Evolutionary conservation across 2,329 filamentous ascomycete species (phyloP).

Genomic region (Colletotrichum lini): DNA sequence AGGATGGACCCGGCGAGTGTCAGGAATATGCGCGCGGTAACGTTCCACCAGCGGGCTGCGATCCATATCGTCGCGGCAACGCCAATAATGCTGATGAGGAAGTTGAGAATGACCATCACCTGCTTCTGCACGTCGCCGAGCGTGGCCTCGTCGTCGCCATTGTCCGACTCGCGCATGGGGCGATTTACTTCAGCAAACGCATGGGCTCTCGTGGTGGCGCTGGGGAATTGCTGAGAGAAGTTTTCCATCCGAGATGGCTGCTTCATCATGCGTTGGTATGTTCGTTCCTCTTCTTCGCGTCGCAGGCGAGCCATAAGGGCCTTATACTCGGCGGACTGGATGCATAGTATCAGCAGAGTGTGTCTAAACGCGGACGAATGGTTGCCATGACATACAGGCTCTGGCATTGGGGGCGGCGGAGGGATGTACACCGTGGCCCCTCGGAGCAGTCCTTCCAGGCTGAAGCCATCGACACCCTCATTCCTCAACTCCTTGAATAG

Average conservation of each 20-base stretch:
- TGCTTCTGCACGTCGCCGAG: slow-evolving; percentile 85
- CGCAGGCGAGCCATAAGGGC: slow-evolving; percentile 89
- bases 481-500: slow-evolving; percentile 69
- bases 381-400: slow-evolving; percentile 71
- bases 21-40: slow-evolving; percentile 77
- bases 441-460: slow-evolving; percentile 79
- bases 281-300: slow-evolving; percentile 83
- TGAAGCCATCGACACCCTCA: slow-evolving; percentile 54
- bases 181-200: slow-evolving; percentile 70
- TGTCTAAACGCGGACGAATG: background rate
- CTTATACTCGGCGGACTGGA: slow-evolving; percentile 84
- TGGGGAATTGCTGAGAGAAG: slow-evolving; percentile 72
- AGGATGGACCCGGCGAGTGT: slow-evolving; percentile 78
- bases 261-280: slow-evolving; percentile 86
- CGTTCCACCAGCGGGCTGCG: slow-evolving; percentile 82
- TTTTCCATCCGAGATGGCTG: slow-evolving; percentile 69
- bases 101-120: slow-evolving; percentile 88
- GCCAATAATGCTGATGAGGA: slow-evolving; percentile 87
- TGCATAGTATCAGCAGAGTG: slow-evolving; percentile 17
- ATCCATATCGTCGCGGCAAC: slow-evolving; percentile 85
- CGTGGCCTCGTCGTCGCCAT: slow-evolving; percentile 75
- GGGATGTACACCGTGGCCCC: slow-evolving; percentile 81
- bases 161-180: slow-evolving; percentile 61
- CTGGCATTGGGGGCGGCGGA: slow-evolving; percentile 84
- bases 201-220: slow-evolving; percentile 62